These are phyloP conservation scores for Stagonosporopsis rhizophila DNA, from an alignment of 2,329 filamentous ascomycete genomes.

Conservation along the genomic window DNA sequence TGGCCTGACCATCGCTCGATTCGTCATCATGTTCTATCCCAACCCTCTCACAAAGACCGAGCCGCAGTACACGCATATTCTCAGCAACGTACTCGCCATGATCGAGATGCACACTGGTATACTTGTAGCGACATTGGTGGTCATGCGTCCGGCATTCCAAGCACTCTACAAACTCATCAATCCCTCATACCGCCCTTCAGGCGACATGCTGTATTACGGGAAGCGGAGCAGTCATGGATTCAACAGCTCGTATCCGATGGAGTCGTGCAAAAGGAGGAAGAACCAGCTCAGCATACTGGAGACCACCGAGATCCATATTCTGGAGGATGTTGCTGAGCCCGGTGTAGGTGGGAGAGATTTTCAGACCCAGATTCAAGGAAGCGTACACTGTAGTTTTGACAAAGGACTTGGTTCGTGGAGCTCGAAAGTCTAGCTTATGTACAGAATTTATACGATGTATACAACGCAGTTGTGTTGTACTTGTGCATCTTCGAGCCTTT, in stretches of 20 bases:
- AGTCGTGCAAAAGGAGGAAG: neutral
- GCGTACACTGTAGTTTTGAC: neutral
- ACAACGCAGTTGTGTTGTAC: too few relatives aligned
- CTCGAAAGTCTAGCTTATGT: neutral
- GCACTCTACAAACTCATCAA: slow-evolving; percentile 4
- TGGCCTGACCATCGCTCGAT: slow-evolving; percentile 15
- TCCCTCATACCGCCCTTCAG: neutral
- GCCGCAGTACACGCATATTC: slow-evolving; percentile 20
- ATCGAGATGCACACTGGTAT: slow-evolving; percentile 21
- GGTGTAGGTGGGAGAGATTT: neutral
- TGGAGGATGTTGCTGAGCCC: slow-evolving; percentile 2
- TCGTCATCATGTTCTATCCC: slow-evolving; percentile 21
- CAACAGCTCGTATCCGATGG: slow-evolving; percentile 7
- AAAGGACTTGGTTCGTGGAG: neutral
- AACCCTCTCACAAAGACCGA: slow-evolving; percentile 15
- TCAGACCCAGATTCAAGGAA: neutral
- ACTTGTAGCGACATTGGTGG: slow-evolving; percentile 16
- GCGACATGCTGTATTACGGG: slow-evolving; percentile 5
- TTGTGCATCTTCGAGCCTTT: neutral
- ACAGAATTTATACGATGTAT: too few relatives aligned
- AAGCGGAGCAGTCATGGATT: slow-evolving; percentile 3
- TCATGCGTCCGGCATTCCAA: slow-evolving; percentile 19
- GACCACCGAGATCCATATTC: slow-evolving; percentile 14
- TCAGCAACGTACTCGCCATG: slow-evolving; percentile 15
- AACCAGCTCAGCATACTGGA: slow-evolving; percentile 19